Percentiles rank a stretch among this genome's conserved stretches.
phyloP scores from a whole-genome alignment of 1,139 yeast genomes.

The Blastobotrys raffinosifermentans region DNA sequence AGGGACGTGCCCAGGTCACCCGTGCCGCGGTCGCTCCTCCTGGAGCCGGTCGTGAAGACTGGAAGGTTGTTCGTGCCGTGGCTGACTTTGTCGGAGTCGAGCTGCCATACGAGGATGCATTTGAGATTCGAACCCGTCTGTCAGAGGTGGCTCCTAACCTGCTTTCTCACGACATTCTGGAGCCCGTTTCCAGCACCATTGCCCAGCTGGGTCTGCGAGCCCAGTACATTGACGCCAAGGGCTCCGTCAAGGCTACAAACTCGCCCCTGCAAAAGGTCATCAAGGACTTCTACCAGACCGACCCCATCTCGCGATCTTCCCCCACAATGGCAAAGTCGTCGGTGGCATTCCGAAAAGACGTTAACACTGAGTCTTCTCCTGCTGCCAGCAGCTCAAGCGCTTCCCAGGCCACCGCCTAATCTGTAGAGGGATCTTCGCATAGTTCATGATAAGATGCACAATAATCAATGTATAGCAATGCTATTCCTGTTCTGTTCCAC shows the following conservation, averaged over 20 bases:
- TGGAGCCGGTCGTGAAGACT: conserved; percentile 87
- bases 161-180: conserved; percentile 68
- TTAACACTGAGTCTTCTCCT: no score
- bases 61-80: conserved; percentile 83
- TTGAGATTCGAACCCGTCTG: conserved; percentile 64
- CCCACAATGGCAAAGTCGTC: conserved; percentile 84
- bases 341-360: conserved; percentile 34
- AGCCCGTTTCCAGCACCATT: conserved; percentile 56
- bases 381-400: no score
- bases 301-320: conserved; percentile 79
- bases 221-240: conserved; percentile 36
- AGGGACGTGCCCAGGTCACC: conserved; percentile 81
- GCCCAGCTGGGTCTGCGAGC: conserved; percentile 55
- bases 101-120: conserved; percentile 72
- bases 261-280: conserved; percentile 55
- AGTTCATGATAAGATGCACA: no score
- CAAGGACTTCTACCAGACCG: conserved; percentile 81
- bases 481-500: no score
- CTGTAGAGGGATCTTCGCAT: no score
- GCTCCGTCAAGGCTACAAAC: conserved; percentile 41
- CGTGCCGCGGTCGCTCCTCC: conserved; percentile 91
- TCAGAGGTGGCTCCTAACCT: conserved; percentile 79
- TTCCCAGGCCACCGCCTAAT: no score
- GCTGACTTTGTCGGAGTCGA: conserved; percentile 69
- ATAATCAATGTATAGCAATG: no score